Conservation (phyloP, 2,329 filamentous ascomycete genomes). For the Colletotrichum caudatum region DNA sequence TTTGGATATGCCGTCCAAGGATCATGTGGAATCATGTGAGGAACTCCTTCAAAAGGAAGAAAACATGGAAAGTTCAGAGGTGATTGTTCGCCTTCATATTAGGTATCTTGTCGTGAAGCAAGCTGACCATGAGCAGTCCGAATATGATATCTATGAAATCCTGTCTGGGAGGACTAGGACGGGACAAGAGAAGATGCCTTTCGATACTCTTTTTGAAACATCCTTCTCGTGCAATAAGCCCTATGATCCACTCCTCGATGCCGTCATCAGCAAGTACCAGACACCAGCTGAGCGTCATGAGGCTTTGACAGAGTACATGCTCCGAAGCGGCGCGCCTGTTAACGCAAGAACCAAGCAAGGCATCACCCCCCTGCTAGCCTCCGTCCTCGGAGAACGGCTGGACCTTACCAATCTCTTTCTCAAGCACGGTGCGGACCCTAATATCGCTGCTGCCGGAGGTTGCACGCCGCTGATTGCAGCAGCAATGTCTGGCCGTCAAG, state of each 20-base stretch:
- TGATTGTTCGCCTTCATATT: neutral
- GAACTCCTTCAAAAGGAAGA: neutral
- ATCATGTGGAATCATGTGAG: no score
- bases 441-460: neutral
- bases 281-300: neutral
- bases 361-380: neutral
- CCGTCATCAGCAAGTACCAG: neutral
- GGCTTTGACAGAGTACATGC: neutral
- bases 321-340: neutral
- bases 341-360: neutral
- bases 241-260: neutral
- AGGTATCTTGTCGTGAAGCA: neutral
- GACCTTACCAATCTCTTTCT: neutral
- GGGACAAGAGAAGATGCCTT: neutral
- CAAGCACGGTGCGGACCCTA: neutral
- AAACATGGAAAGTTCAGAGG: neutral
- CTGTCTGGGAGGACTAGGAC: rapidly evolving
- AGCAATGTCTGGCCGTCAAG: neutral
- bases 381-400: neutral
- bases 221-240: neutral
- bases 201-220: neutral
- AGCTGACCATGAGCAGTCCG: neutral
- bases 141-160: neutral
- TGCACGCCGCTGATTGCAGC: neutral
- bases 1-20: neutral